Evolutionary conservation across 1,284 basidiomycete genomes (phyloP).

Genomic region (Cryptococcus deneoformans): DNA sequence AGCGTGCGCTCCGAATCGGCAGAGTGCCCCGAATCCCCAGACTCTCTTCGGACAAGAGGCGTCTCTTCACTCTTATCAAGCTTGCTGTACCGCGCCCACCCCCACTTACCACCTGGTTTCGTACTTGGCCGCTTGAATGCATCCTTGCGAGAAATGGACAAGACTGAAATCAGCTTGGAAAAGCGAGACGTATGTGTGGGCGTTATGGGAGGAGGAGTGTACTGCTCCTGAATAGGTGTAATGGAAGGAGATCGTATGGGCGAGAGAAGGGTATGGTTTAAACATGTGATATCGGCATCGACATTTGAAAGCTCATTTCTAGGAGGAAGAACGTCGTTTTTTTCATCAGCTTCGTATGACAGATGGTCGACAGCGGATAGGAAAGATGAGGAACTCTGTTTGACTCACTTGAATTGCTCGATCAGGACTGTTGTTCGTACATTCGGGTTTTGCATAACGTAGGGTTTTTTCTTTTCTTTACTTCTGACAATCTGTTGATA

Average conservation of each 20-base stretch:
- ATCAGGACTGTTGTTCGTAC: background rate
- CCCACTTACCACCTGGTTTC: background rate
- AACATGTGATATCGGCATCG: background rate
- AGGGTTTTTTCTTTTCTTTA: background rate
- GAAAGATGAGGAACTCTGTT: background rate
- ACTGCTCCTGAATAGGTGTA: background rate
- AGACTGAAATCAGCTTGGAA: background rate
- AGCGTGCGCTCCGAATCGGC: conserved; percentile 21
- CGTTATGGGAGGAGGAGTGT: background rate
- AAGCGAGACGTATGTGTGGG: background rate
- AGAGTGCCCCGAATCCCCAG: conserved; percentile 4
- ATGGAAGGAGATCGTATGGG: background rate
- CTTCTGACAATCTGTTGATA: background rate
- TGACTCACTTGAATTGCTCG: conserved; percentile 1
- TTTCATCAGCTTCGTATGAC: too few relatives aligned
- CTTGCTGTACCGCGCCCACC: background rate
- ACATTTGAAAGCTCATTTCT: background rate
- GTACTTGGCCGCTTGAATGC: background rate
- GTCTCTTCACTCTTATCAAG: conserved; percentile 3
- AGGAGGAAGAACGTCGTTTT: too few relatives aligned
- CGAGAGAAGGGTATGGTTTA: background rate
- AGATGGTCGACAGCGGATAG: too few relatives aligned
- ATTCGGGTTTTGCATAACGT: background rate
- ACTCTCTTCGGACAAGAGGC: background rate
- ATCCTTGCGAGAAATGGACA: background rate